Evolutionary conservation across 2,329 filamentous ascomycete species (phyloP), one percentile per base, ranked within the genome.

Genomic region (Hymenoscyphus linearis): DNA sequence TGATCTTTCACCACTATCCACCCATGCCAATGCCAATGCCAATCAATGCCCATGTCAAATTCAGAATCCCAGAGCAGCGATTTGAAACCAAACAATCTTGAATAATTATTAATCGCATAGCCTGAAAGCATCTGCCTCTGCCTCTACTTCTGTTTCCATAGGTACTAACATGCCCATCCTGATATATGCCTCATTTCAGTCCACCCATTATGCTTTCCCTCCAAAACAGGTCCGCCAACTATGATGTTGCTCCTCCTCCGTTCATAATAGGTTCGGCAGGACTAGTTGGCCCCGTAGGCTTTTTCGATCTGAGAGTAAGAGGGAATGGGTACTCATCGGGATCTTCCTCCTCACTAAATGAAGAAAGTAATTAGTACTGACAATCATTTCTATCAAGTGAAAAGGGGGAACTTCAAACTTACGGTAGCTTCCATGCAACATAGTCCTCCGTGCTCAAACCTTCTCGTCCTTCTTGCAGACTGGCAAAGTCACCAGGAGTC

Each of bases 401-500:
- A 9, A 56, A 14, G 34, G n/a, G 6, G 31, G 10, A 31, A 31
- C 31, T 37, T 35, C 37, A 9, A 60, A 92, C 93, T 89, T 84
- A 98, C 89, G 93, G 95, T 62, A 98, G 80, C 78, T 96, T 96
- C 95, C 95, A 99, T 35, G 93, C 90, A 71, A 98, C 91, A 75
- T 99, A 98, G 73, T 99, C 95, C 77, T 99, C 95, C 0, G 95
- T 98, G 78, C 83, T 95, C 68, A 99, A 78, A 0, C 93, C 93
- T 75, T 99, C 95, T 52, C 89, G 88, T 52, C 92, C 91, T 76
- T 99, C 95, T 76, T 98, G 95, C 60, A 99, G 80, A 68, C 91
- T 96, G 31, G 92, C 95, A 81, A 98, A 98, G 76, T 99, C 95
- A 54, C 95, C 95, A 7, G 95, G 95, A 0, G 95, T 99, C 95